These are phyloP conservation scores for Podospora tetraspora DNA, from an alignment of 495 filamentous ascomycete genomes.

Conservation along the genomic window DNA sequence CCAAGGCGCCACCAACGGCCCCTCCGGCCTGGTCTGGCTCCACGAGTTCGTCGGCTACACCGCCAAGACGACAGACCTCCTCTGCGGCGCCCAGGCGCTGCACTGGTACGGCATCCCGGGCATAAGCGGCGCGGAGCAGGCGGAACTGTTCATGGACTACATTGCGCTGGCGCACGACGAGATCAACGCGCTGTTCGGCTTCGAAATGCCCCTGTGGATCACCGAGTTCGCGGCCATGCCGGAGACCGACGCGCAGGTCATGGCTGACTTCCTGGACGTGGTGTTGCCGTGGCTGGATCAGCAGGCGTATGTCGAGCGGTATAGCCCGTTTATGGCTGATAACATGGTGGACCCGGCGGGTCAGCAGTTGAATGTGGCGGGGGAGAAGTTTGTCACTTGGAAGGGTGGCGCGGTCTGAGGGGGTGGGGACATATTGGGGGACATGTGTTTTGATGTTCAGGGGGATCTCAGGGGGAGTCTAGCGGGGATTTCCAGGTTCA, in stretches of 20 bases:
- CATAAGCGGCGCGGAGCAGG: not conserved
- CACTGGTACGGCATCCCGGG: constrained; percentile 14
- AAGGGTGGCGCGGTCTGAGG: not conserved
- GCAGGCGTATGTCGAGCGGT: constrained; percentile 6
- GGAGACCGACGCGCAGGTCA: not conserved
- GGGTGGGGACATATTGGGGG: not conserved
- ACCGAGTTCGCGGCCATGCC: constrained; percentile 11
- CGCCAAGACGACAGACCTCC: not conserved
- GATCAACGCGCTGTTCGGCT: constrained; percentile 11
- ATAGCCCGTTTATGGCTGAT: constrained; percentile 14
- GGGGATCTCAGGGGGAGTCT: not conserved
- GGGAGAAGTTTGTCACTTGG: constrained; percentile 6
- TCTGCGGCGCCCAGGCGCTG: constrained; percentile 14
- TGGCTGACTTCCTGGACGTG: constrained; percentile 12
- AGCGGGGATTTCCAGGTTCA: not conserved
- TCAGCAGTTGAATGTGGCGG: constrained; percentile 5
- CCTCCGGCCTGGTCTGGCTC: constrained; percentile 12
- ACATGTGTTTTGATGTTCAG: not conserved
- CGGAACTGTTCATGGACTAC: constrained; percentile 7
- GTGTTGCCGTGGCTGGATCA: constrained; percentile 12
- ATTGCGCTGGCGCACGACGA: constrained; percentile 3
- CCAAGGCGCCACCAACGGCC: not conserved
- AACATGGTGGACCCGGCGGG: not conserved
- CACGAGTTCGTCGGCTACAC: constrained; percentile 9
- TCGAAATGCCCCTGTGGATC: constrained; percentile 16